Evolutionary conservation across 1,139 yeast species (phyloP).

Genomic region (Hansenula lynferdii): DNA sequence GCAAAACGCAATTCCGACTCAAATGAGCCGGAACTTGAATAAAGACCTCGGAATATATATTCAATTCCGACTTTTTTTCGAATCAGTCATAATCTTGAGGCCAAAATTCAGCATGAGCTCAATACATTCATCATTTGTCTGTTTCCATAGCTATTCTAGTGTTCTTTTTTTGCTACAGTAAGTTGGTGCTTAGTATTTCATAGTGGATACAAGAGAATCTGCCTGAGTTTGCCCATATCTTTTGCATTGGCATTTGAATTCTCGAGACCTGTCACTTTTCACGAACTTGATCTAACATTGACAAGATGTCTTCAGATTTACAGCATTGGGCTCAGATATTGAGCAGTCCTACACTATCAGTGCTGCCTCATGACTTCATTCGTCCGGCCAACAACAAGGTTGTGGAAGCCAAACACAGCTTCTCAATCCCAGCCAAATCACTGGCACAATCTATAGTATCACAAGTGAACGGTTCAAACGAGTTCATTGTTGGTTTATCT

Average conservation of each 20-base stretch:
- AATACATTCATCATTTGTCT: too few relatives aligned
- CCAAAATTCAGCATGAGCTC: too few relatives aligned
- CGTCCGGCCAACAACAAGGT: constrained; percentile 71
- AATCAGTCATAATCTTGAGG: background rate
- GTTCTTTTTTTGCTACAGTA: too few relatives aligned
- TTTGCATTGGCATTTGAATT: too few relatives aligned
- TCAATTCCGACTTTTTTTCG: background rate
- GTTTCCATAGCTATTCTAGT: too few relatives aligned
- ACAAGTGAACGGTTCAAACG: constrained; percentile 22
- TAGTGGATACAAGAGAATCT: too few relatives aligned
- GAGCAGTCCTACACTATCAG: constrained; percentile 80
- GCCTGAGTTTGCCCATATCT: too few relatives aligned
- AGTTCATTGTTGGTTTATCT: constrained; percentile 57
- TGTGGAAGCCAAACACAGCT: constrained; percentile 51
- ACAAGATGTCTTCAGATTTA: constrained; percentile 16
- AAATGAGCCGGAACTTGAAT: too few relatives aligned
- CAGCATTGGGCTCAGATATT: constrained; percentile 65
- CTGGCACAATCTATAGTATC: constrained; percentile 18
- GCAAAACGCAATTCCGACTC: too few relatives aligned
- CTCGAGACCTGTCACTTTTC: too few relatives aligned
- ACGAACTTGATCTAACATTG: too few relatives aligned
- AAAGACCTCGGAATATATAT: background rate
- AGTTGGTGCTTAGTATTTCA: too few relatives aligned
- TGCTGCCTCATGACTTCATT: constrained; percentile 82
- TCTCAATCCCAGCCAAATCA: constrained; percentile 29